A percentile compares a stretch with the other conserved stretches of the same genome.
These are phyloP conservation scores for Neoboletus brunneissimus DNA, from an alignment of 768 basidiomycete species.

Conservation along the genomic window DNA sequence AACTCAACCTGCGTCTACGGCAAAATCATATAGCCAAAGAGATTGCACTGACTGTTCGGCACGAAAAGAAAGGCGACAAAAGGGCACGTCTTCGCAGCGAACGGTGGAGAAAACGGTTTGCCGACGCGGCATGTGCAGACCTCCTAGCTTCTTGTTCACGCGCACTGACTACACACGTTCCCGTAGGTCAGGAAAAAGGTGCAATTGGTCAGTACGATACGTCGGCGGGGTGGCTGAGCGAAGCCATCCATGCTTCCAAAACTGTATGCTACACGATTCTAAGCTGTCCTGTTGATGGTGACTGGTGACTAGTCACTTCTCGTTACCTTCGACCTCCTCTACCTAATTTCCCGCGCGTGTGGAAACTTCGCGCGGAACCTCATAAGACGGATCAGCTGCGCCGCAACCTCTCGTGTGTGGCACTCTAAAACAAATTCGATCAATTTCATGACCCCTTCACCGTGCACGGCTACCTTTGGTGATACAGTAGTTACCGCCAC, in stretches of 20 bases:
- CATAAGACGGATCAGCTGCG: slow-evolving; percentile 11
- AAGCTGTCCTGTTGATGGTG: slow-evolving; percentile 4
- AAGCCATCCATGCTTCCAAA: not conserved
- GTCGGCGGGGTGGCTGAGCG: slow-evolving; percentile 62
- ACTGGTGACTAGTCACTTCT: not conserved
- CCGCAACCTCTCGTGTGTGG: slow-evolving; percentile 8
- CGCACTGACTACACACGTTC: slow-evolving; percentile 13
- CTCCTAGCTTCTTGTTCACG: slow-evolving; percentile 8
- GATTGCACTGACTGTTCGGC: slow-evolving; percentile 51
- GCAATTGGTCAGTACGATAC: slow-evolving; percentile 74
- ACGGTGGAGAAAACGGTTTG: slow-evolving; percentile 78
- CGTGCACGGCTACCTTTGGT: slow-evolving; percentile 15
- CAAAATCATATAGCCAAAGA: slow-evolving; percentile 56
- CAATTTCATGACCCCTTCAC: slow-evolving; percentile 4
- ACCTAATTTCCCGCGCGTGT: not conserved
- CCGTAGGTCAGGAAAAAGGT: slow-evolving; percentile 82
- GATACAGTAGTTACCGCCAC: slow-evolving; percentile 2
- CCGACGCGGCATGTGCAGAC: slow-evolving; percentile 59
- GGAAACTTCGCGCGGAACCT: slow-evolving; percentile 4
- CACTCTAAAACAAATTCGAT: slow-evolving; percentile 7
- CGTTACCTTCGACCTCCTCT: slow-evolving; percentile 1
- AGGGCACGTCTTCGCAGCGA: slow-evolving; percentile 70
- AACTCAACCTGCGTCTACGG: slow-evolving; percentile 48
- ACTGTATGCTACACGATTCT: slow-evolving; percentile 9
- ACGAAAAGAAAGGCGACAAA: slow-evolving; percentile 83